Base-by-base conservation (phyloP, 129 eudicot genomes). In the Solidago caesia region DNA sequence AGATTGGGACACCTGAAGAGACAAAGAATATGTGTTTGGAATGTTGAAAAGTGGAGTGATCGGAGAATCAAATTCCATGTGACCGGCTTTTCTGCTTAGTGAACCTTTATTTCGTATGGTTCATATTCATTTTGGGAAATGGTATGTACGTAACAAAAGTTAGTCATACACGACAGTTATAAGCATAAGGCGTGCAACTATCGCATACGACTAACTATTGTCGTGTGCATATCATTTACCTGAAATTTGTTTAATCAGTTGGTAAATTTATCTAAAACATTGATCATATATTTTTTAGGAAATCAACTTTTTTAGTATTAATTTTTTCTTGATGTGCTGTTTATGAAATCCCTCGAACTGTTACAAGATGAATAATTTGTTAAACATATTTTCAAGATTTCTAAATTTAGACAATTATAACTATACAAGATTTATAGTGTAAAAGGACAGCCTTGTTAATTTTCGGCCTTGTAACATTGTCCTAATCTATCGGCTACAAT, bases 41-140 rank as follows among this genome's bases (percentile, higher is more conserved):
- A 33, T 67, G 80, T 75, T 44, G 39, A 78, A 33, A 74, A 74
- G 80, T 80, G 61, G 52, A 25, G 66, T 60, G 65, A 41, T 21
- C 45, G 66, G n/a, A 74, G 84, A 74, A 80, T 80, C 80, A 43
- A 67, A 80, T 80, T 74, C 79, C 75, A 80, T 74, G 8, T 26
- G 51, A 71, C 13, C 10, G 43, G 25, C 48, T 41, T 74, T 53
- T 66, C 53, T 73, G 29, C 6, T 41, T 41, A 2, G 75, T 44
- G 75, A 74, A 80, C 60, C 62, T 44, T 59, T 10, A 11, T 6
- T 48, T n/a, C 25, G 41, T 67, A 49, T 21, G 79, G 70, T 71
- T 79, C 44, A 64, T 65, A 49, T 61, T 77, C 70, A 42, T 60
- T n/a, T 44, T 33, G 5, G 26, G 56, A 9, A 1, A 14, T 56